Percentiles rank a stretch among this genome's conserved stretches.
phyloP scores from a whole-genome alignment of 2,329 filamentous ascomycete genomes.

The Aureobasidium zeae region DNA sequence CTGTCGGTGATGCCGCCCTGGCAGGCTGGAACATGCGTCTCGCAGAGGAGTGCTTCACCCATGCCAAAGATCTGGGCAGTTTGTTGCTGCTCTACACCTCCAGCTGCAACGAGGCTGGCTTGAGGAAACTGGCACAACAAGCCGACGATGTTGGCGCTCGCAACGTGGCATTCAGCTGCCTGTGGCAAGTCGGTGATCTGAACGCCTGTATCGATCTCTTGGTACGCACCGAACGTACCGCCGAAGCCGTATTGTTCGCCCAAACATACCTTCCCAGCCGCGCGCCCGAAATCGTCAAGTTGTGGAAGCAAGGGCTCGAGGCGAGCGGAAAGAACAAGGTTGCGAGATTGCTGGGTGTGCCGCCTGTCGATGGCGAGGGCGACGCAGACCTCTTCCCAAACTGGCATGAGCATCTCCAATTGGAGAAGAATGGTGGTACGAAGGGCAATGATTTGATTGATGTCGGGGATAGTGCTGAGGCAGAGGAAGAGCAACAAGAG shows the following conservation, averaged over 20 bases:
- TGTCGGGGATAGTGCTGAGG: slow-evolving; percentile 25
- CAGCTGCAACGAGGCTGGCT: slow-evolving; percentile 66
- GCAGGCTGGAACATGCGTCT: slow-evolving; percentile 76
- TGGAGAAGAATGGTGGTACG: slow-evolving; percentile 63
- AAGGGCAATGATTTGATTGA: slow-evolving; percentile 33
- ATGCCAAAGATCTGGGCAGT: slow-evolving; percentile 84
- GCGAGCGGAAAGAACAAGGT: slow-evolving; percentile 79
- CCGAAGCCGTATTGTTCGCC: slow-evolving; percentile 83
- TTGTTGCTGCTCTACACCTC: slow-evolving; percentile 81
- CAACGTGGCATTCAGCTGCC: slow-evolving; percentile 85
- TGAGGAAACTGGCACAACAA: slow-evolving; percentile 62
- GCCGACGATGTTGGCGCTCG: slow-evolving; percentile 70
- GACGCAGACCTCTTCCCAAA: slow-evolving; percentile 85
- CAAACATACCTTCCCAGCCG: slow-evolving; percentile 91
- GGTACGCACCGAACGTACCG: slow-evolving; percentile 63
- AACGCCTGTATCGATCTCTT: slow-evolving; percentile 74
- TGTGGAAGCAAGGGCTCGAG: slow-evolving; percentile 79
- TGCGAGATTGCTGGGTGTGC: slow-evolving; percentile 70
- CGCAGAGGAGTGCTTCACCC: slow-evolving; percentile 85
- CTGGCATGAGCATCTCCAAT: slow-evolving; percentile 80
- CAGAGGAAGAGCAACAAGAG: slow-evolving; percentile 14
- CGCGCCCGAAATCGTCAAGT: slow-evolving; percentile 55
- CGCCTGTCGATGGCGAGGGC: slow-evolving; percentile 52
- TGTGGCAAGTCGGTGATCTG: slow-evolving; percentile 80
- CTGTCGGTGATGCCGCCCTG: slow-evolving; percentile 83